Evolutionary conservation across 805 yeast species (phyloP).

Genomic region (Schwanniomyces polymorphus): DNA sequence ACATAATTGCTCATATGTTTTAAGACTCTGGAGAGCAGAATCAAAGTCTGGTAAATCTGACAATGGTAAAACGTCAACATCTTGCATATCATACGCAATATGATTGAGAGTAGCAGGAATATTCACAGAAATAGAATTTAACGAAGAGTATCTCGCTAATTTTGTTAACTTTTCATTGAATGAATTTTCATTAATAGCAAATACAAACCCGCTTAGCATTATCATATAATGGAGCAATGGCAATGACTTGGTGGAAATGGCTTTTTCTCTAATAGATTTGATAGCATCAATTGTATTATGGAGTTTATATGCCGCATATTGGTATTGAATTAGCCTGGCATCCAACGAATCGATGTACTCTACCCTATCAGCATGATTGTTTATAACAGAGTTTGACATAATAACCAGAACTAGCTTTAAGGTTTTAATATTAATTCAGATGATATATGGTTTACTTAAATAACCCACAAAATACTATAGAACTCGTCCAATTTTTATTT

Average conservation of each 20-base stretch:
- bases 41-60: constrained; percentile 25
- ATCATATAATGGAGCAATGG: constrained; percentile 38
- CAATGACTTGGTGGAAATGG: constrained; percentile 9
- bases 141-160: constrained; percentile 26
- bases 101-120: constrained; percentile 32
- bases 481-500: not conserved
- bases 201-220: constrained; percentile 27
- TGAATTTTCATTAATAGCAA: constrained; percentile 36
- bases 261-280: constrained; percentile 16
- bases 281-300: constrained; percentile 35
- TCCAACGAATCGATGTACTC: constrained; percentile 47
- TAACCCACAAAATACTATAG: not conserved
- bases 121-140: constrained; percentile 22
- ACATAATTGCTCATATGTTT: constrained; percentile 25
- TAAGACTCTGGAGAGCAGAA: constrained; percentile 25
- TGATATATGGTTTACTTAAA: not conserved
- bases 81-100: constrained; percentile 43
- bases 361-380: not conserved
- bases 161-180: constrained; percentile 27
- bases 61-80: constrained; percentile 32
- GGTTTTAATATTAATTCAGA: not conserved
- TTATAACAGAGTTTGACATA: not conserved
- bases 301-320: constrained; percentile 51
- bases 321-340: constrained; percentile 58
- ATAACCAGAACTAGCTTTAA: not conserved